Evolutionary conservation across 1,284 basidiomycete genomes (phyloP).

Genomic region (Rhodotorula sp.): DNA sequence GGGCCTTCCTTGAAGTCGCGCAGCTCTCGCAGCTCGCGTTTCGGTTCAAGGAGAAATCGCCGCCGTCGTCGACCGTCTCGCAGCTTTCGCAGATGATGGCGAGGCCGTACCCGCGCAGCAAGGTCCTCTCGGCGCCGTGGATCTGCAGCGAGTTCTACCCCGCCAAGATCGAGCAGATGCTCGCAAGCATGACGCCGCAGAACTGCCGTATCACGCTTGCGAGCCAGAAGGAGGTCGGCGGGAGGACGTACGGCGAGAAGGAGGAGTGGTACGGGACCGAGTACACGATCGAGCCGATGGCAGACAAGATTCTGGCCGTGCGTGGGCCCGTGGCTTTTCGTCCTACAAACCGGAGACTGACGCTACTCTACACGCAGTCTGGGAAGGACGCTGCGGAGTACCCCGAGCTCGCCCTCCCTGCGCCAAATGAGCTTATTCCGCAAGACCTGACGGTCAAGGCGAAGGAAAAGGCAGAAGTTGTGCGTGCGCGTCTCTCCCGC

Average conservation of each 20-base stretch:
- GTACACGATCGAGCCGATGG: conserved; percentile 70
- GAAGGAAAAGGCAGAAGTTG: conserved; percentile 66
- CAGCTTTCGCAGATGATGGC: conserved; percentile 75
- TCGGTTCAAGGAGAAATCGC: conserved; percentile 81
- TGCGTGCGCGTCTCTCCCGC: conserved; percentile 42
- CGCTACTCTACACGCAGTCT: not conserved
- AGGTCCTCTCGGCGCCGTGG: conserved; percentile 72
- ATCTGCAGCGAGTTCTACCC: conserved; percentile 78
- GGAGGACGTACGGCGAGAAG: conserved; percentile 65
- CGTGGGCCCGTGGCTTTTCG: not conserved
- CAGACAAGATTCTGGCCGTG: conserved; percentile 68
- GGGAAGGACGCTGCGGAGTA: conserved; percentile 22
- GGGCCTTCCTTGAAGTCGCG: conserved; percentile 77
- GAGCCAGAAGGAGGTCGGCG: conserved; percentile 63
- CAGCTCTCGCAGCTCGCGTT: conserved; percentile 76
- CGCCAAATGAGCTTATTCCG: conserved; percentile 86
- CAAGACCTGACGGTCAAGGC: conserved; percentile 74
- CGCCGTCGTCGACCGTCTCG: conserved; percentile 78
- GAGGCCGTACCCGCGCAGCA: conserved; percentile 76
- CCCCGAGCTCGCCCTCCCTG: conserved; percentile 73
- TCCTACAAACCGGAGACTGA: not conserved
- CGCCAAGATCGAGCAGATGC: conserved; percentile 63
- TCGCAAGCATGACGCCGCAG: conserved; percentile 53
- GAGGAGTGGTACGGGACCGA: conserved; percentile 82
- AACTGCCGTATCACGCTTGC: conserved; percentile 75